Percentiles rank a stretch among this genome's conserved stretches.
Evolutionary conservation across 495 filamentous ascomycete genomes (phyloP).

Genomic region (Hypoxylon subgilvum): DNA sequence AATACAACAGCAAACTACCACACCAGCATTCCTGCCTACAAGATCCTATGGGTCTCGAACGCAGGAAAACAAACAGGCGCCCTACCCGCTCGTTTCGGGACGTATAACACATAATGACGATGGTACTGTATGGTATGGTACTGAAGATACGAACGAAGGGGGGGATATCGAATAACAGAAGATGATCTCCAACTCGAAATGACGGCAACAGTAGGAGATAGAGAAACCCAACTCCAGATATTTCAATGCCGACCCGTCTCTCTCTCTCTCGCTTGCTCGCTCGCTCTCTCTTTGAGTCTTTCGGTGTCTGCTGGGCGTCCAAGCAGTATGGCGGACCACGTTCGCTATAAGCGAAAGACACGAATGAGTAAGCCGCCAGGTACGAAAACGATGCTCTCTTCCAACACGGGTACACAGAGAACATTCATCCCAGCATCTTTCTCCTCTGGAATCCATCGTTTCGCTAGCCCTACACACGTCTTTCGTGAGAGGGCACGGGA

Average conservation of each 20-base stretch:
- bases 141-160: slow-evolving; percentile 37
- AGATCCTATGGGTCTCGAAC: slow-evolving; percentile 31
- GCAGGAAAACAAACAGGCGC: slow-evolving; percentile 30
- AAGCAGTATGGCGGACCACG: slow-evolving; percentile 31
- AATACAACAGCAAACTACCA: slow-evolving; percentile 28
- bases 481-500: slow-evolving; percentile 16
- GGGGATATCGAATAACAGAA: slow-evolving; percentile 37
- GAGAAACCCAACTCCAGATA: slow-evolving; percentile 37
- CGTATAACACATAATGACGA: slow-evolving; percentile 34
- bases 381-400: slow-evolving; percentile 15
- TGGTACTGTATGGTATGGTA: slow-evolving; percentile 40
- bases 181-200: slow-evolving; percentile 31
- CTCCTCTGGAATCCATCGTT: slow-evolving; percentile 10
- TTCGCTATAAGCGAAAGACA: slow-evolving; percentile 37
- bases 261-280: no score
- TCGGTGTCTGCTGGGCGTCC: slow-evolving; percentile 23
- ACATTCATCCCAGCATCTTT: slow-evolving; percentile 17
- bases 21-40: slow-evolving; percentile 33
- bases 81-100: slow-evolving; percentile 30
- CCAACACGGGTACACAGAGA: slow-evolving; percentile 17
- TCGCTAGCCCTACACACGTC: slow-evolving; percentile 23
- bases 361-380: slow-evolving; percentile 36
- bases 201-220: slow-evolving; percentile 31
- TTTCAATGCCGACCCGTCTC: slow-evolving; percentile 27
- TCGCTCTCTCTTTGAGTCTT: slow-evolving; percentile 35